Base-by-base conservation (phyloP, 208 protist genomes). In the Crithidia expoeki region DNA sequence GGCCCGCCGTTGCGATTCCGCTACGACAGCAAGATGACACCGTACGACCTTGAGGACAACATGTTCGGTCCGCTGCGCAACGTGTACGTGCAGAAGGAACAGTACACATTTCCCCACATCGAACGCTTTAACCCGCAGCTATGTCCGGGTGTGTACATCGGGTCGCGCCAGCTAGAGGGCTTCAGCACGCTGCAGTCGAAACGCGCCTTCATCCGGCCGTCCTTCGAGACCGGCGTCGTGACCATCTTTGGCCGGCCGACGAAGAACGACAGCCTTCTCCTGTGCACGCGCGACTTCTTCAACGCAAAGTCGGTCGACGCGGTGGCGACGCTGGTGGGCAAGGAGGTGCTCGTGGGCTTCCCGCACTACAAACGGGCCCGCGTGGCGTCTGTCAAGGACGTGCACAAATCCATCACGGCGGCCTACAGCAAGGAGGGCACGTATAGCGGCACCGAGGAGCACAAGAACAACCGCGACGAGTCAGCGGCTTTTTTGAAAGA, bases 301-400 rank as follows among this genome's bases (percentile, higher is more conserved):
- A 53, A 30, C n/a, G 74, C 73, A 30, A 74, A 61, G 64, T 53
- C 67, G 36, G 67, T 61, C 25, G 71, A 70, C 14, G 79, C 89
- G 33, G 83, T 67, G 21, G 75, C 70, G 33, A 73, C 64, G 64
- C 76, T 95, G 30, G 61, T 96, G 27, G 89, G 89, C 32, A 78
- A 89, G 58, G 88, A 94, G 72, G 82, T 97, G 44, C 76, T 93
- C 21, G 89, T 95, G 21, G 93, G 87, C 32, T 97, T 90, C 67
- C 93, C 93, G 51, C 86, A 95, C 68, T 94, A 92, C 76, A 94
- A 92, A 73, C 81, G 89, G 40, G 93, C 89, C 25, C 86, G 90
- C 66, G 72, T 97, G 25, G 76, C 78, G n/a, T 74, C 79, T 4
- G 64, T 97, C 32, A 87, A 78, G 60, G 84, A 95, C 69, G 80